Evolutionary conservation across 2,329 filamentous ascomycete genomes (phyloP).

Genomic region (Metarhizium album): DNA sequence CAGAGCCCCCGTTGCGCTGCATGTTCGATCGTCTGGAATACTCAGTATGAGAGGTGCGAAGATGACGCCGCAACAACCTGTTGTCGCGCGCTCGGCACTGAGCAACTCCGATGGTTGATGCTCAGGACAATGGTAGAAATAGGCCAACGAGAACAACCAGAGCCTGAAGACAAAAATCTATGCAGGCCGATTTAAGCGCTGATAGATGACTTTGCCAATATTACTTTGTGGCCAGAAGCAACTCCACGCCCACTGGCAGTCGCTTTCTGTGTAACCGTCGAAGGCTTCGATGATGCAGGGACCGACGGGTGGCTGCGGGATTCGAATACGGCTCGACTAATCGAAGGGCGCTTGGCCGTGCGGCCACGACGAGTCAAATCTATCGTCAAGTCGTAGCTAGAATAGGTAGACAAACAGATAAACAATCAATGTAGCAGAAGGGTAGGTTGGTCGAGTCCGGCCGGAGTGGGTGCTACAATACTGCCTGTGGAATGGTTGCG

Average conservation of each 20-base stretch:
- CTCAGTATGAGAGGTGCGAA: not conserved
- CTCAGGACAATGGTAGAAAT: not conserved
- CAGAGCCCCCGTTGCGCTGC: slow-evolving; percentile 14
- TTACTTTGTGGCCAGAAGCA: not conserved
- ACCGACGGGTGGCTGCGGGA: not conserved
- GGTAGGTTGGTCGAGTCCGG: not conserved
- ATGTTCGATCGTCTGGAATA: slow-evolving; percentile 10
- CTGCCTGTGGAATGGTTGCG: no score
- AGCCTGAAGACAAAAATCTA: not conserved
- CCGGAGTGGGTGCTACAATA: not conserved
- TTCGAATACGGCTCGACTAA: not conserved
- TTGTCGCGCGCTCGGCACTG: not conserved
- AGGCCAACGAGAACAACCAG: not conserved
- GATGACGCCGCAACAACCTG: not conserved
- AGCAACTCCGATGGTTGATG: not conserved
- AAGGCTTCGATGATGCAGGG: not conserved
- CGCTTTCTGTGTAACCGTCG: not conserved
- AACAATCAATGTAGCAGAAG: not conserved
- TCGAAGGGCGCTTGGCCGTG: slow-evolving; percentile 3
- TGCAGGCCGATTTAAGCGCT: not conserved
- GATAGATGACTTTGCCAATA: not conserved
- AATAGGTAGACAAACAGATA: not conserved
- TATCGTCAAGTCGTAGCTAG: not conserved
- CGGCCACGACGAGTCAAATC: slow-evolving; percentile 1
- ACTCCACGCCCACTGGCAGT: not conserved